phyloP scores from a whole-genome alignment of 768 basidiomycete genomes.

The Hysterangium stoloniferum region DNA sequence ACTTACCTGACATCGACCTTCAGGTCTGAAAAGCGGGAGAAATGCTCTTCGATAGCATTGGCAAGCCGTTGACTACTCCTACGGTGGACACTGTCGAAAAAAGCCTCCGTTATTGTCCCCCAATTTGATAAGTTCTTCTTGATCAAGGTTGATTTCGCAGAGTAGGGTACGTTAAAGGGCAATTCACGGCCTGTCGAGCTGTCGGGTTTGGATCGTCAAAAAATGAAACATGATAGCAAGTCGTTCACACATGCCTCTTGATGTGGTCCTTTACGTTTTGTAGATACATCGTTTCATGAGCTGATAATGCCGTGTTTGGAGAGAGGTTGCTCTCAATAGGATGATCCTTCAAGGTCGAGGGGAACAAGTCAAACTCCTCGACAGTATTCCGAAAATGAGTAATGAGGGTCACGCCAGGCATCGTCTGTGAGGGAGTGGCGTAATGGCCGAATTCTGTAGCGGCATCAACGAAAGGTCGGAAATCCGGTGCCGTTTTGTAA shows the following conservation, averaged over 20 bases:
- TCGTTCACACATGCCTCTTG: no score
- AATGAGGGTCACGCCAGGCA: no score
- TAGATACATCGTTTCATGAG: neutral
- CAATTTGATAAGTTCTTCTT: neutral
- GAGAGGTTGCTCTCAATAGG: no score
- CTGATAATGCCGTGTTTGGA: no score
- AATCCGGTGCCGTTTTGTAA: neutral
- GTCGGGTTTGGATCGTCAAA: neutral
- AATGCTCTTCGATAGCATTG: neutral
- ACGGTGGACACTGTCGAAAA: neutral
- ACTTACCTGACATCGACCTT: neutral
- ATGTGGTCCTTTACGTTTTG: neutral
- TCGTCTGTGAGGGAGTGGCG: no score
- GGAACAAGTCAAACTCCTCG: no score
- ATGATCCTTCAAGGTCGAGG: no score
- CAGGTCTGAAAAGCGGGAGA: neutral
- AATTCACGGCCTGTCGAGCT: neutral
- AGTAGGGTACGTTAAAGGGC: slow-evolving; percentile 1
- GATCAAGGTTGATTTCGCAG: neutral
- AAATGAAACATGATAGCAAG: no score
- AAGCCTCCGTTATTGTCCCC: neutral
- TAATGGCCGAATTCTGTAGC: no score
- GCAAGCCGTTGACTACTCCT: neutral
- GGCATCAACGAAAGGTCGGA: neutral
- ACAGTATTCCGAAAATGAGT: no score